Evolutionary conservation across 495 filamentous ascomycete species (phyloP).

Genomic region (Lasiosphaeria ovina): DNA sequence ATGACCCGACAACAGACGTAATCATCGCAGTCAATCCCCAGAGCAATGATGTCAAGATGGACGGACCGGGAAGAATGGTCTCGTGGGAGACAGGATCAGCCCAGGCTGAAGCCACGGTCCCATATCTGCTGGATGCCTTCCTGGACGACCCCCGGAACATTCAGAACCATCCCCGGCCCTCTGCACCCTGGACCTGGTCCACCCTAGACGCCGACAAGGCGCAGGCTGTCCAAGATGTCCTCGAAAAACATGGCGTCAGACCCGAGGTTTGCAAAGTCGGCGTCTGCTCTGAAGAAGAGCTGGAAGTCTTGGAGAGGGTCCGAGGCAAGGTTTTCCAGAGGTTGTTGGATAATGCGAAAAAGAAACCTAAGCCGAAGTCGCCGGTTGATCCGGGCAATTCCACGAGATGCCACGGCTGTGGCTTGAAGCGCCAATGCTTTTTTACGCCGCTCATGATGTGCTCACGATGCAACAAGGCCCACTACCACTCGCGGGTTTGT

Average conservation of each 20-base stretch:
- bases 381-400: too few species aligned
- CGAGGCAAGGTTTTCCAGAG: too few species aligned
- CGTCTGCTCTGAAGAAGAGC: slow-evolving; percentile 6
- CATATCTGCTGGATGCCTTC: slow-evolving; percentile 7
- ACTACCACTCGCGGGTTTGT: neutral
- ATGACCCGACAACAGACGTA: neutral
- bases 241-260: slow-evolving; percentile 5
- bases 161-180: neutral
- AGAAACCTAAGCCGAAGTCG: too few species aligned
- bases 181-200: slow-evolving; percentile 13
- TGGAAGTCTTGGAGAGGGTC: neutral
- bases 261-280: slow-evolving; percentile 12
- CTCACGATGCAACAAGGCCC: too few species aligned
- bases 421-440: too few species aligned
- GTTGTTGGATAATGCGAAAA: too few species aligned
- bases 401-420: too few species aligned
- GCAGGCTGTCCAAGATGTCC: neutral
- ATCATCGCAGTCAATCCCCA: neutral
- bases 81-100: neutral
- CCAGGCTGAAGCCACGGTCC: slow-evolving; percentile 6
- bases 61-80: neutral
- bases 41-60: neutral
- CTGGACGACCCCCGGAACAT: neutral
- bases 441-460: too few species aligned
- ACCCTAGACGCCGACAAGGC: slow-evolving; percentile 9